Evolutionary conservation across 2,329 filamentous ascomycete genomes (phyloP).

Genomic region (Neocucurbitaria cava): DNA sequence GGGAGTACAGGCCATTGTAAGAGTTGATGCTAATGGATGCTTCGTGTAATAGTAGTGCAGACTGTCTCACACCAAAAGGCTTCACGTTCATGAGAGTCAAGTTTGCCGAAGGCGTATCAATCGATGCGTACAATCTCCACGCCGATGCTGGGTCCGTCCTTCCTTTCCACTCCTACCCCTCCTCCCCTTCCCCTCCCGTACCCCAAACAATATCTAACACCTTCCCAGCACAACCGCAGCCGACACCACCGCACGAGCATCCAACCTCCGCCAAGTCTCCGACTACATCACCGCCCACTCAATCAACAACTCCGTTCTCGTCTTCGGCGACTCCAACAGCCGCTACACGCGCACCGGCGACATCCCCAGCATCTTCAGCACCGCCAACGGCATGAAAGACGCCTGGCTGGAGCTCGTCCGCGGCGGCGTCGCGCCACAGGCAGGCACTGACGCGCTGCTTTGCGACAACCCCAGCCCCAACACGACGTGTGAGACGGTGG

Average conservation of each 20-base stretch:
- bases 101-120: slow-evolving; percentile 60
- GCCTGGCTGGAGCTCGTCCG: slow-evolving; percentile 64
- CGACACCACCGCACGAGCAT: slow-evolving; percentile 63
- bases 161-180: too few relatives aligned
- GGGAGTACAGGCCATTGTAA: neutral
- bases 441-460: slow-evolving; percentile 42
- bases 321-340: slow-evolving; percentile 71
- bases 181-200: neutral
- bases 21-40: neutral
- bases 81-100: slow-evolving; percentile 70
- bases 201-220: neutral
- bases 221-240: slow-evolving; percentile 50
- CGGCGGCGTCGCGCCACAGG: slow-evolving; percentile 24
- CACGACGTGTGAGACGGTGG: slow-evolving; percentile 67
- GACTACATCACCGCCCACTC: slow-evolving; percentile 65
- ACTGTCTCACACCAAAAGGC: slow-evolving; percentile 74
- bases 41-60: slow-evolving; percentile 51
- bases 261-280: slow-evolving; percentile 67
- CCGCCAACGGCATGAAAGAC: slow-evolving; percentile 63
- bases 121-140: slow-evolving; percentile 73
- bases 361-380: slow-evolving; percentile 59
- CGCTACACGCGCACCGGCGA: slow-evolving; percentile 66
- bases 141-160: slow-evolving; percentile 66
- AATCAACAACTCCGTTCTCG: slow-evolving; percentile 66
- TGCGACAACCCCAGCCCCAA: slow-evolving; percentile 66